A percentile compares a stretch with the other conserved stretches of the same genome.
These are phyloP conservation scores for Alternaria sp. DNA, from an alignment of 2,329 filamentous ascomycete genomes.

Conservation along the genomic window DNA sequence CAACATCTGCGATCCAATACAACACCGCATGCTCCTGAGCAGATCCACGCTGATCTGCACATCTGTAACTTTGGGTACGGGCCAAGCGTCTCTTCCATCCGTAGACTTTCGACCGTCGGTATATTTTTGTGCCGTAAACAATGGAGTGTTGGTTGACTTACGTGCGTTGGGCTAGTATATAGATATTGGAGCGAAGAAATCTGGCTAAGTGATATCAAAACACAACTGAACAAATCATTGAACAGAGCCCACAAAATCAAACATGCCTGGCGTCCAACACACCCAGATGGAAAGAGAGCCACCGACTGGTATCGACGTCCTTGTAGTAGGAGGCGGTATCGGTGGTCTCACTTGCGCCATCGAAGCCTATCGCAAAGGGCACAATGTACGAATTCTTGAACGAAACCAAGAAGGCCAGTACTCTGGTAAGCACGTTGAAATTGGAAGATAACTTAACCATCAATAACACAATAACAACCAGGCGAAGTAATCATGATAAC, in stretches of 20 bases:
- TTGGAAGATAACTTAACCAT: no score
- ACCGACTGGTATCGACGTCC: conserved; percentile 4
- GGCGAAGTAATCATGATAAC: no score
- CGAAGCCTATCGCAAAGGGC: conserved; percentile 43
- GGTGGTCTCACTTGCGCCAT: conserved; percentile 37
- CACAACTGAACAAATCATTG: neutral
- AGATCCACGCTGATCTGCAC: neutral
- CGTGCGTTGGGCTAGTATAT: no score
- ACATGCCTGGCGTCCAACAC: neutral
- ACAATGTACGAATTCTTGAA: conserved; percentile 22
- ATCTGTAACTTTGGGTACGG: neutral
- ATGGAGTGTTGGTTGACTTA: neutral
- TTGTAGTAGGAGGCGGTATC: conserved; percentile 41
- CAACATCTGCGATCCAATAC: neutral
- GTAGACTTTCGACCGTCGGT: neutral
- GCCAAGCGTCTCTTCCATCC: neutral
- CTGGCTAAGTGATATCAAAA: neutral
- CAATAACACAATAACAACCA: no score
- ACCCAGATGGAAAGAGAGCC: neutral
- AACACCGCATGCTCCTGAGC: neutral
- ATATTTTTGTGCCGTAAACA: neutral
- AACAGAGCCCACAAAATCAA: neutral
- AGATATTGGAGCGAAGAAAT: no score
- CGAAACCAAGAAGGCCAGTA: no score
- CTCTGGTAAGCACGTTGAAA: neutral